Conservation (phyloP, 495 filamentous ascomycete species). For the Xylaria palmicola region DNA sequence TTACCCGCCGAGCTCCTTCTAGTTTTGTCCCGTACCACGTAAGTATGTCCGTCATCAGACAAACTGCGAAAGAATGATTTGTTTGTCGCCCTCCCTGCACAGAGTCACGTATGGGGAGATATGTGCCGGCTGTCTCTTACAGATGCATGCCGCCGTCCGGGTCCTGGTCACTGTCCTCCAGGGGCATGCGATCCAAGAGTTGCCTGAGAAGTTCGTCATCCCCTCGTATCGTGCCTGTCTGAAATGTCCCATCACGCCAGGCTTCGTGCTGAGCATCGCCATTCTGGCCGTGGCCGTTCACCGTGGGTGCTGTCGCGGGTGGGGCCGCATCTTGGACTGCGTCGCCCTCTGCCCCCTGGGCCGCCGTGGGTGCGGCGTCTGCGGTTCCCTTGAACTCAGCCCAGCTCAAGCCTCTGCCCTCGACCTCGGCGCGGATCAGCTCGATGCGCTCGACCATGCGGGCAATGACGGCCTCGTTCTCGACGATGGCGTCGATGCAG, state of each 20-base stretch:
- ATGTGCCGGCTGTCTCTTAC: conserved; percentile 34
- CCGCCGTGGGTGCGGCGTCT: conserved; percentile 22
- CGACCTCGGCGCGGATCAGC: conserved; percentile 70
- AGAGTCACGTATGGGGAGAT: neutral
- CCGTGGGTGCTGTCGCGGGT: conserved; percentile 17
- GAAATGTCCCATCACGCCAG: conserved; percentile 57
- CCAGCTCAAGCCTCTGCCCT: conserved; percentile 71
- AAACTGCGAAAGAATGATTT: neutral
- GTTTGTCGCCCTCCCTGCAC: neutral
- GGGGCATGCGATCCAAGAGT: conserved; percentile 34
- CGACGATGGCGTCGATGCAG: conserved; percentile 66
- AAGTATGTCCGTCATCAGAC: neutral
- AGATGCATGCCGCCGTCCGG: conserved; percentile 66
- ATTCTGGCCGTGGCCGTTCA: conserved; percentile 33
- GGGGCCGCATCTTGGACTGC: conserved; percentile 20
- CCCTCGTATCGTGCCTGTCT: conserved; percentile 46
- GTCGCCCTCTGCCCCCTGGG: conserved; percentile 33
- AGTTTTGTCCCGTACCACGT: neutral
- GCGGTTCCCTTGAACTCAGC: conserved; percentile 48
- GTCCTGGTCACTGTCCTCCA: conserved; percentile 39
- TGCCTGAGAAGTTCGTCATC: conserved; percentile 50
- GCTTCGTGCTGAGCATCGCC: conserved; percentile 29
- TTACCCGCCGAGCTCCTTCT: neutral
- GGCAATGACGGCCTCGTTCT: conserved; percentile 73
- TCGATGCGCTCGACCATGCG: conserved; percentile 71